A percentile compares a stretch with the other conserved stretches of the same genome.
These are phyloP conservation scores for Aspergillus nomiae DNA, from an alignment of 2,329 filamentous ascomycete genomes.

Conservation along the genomic window DNA sequence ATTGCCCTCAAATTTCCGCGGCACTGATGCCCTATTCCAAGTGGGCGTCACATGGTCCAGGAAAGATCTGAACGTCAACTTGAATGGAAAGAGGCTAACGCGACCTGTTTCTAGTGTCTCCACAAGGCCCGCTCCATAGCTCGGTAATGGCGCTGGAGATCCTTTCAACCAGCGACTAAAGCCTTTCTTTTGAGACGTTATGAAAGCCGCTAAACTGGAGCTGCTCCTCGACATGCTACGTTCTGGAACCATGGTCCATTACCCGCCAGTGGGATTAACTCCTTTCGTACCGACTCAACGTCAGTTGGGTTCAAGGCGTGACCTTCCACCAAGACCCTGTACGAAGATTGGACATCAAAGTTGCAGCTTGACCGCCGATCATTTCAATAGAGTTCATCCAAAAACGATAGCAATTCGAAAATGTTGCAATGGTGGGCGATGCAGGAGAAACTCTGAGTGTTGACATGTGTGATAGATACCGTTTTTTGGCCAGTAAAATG, in stretches of 20 bases:
- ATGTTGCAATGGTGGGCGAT: neutral
- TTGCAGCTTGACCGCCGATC: conserved; percentile 11
- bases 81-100: neutral
- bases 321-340: neutral
- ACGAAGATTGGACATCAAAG: neutral
- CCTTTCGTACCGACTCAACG: conserved; percentile 10
- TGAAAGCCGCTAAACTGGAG: neutral
- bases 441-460: neutral
- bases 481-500: neutral
- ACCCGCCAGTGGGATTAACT: conserved; percentile 20
- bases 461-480: neutral
- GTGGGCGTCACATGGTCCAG: conserved; percentile 5
- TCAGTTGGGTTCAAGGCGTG: conserved; percentile 5
- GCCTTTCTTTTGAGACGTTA: neutral
- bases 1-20: neutral
- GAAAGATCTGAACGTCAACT: conserved; percentile 1
- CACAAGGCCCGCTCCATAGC: conserved; percentile 3
- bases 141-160: neutral
- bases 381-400: conserved; percentile 11
- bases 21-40: conserved; percentile 2
- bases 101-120: conserved; percentile 9
- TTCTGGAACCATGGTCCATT: neutral
- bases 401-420: neutral
- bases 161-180: conserved; percentile 3
- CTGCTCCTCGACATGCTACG: neutral